These are phyloP conservation scores for Amborella trichopoda DNA, from an alignment of 164 flowering plant genomes.

Conservation along the genomic window DNA sequence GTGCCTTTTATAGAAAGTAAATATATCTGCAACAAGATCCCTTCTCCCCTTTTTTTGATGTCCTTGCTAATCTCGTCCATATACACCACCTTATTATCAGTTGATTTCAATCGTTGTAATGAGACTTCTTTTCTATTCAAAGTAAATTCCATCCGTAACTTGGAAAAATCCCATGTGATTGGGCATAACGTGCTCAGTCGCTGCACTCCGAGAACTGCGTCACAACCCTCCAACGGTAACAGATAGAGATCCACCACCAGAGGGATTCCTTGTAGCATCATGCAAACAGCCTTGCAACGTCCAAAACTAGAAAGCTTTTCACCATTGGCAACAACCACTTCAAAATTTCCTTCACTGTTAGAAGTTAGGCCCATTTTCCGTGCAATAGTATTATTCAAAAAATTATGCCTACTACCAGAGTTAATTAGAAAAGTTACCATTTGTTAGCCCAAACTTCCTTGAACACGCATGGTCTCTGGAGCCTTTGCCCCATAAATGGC, in stretches of 20 bases:
- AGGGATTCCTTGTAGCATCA: not conserved
- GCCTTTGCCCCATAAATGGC: not conserved
- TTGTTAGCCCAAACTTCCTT: not conserved
- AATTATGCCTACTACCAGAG: not conserved
- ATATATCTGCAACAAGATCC: not conserved
- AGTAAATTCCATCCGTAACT: not conserved
- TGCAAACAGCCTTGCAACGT: not conserved
- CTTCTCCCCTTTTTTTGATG: not conserved
- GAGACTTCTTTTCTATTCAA: not conserved
- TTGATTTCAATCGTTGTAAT: not conserved
- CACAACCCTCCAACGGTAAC: not conserved
- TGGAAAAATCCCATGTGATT: not conserved
- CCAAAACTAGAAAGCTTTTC: not conserved
- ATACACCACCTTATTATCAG: not conserved
- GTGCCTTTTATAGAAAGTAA: not conserved
- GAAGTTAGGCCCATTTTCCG: not conserved
- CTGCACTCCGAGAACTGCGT: not conserved
- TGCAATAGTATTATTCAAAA: not conserved
- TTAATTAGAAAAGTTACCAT: not conserved
- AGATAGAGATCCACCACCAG: not conserved
- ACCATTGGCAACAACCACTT: not conserved
- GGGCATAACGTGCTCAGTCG: not conserved
- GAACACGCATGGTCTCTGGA: not conserved
- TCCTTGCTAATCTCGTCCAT: not conserved
- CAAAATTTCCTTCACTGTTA: not conserved